phyloP scores from a whole-genome alignment of 2,329 filamentous ascomycete species.

The Colletotrichum musae region DNA sequence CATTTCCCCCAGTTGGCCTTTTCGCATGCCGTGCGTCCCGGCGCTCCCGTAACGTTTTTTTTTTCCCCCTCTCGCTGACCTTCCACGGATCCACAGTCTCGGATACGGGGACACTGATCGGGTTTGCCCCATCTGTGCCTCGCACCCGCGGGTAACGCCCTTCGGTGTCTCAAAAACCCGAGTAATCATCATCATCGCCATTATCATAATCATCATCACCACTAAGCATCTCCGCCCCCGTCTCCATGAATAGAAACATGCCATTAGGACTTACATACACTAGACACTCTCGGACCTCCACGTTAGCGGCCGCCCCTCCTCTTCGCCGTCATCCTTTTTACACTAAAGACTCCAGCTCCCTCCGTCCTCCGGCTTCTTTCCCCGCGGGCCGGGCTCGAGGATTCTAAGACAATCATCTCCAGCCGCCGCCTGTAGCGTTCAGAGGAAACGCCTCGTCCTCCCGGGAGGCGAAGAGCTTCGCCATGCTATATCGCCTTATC shows the following conservation, averaged over 20 bases:
- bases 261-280: not conserved
- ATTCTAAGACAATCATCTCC: no score
- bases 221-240: not conserved
- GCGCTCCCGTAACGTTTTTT: not conserved
- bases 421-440: no score
- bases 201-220: not conserved
- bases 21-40: not conserved
- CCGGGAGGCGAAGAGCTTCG: no score
- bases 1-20: no score
- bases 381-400: not conserved
- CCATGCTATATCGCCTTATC: no score
- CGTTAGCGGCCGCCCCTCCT: constrained; percentile 6
- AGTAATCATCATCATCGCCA: not conserved
- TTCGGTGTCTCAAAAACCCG: no score
- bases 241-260: constrained; percentile 6
- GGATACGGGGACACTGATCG: no score
- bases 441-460: no score
- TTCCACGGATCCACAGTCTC: not conserved
- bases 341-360: not conserved
- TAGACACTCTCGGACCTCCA: constrained; percentile 12
- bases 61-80: no score
- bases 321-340: not conserved
- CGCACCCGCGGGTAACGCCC: no score
- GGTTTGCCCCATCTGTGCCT: no score
- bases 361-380: constrained; percentile 5